Evolutionary conservation across 148 eudicot species (phyloP).

Genomic region (Nyssa sinensis): DNA sequence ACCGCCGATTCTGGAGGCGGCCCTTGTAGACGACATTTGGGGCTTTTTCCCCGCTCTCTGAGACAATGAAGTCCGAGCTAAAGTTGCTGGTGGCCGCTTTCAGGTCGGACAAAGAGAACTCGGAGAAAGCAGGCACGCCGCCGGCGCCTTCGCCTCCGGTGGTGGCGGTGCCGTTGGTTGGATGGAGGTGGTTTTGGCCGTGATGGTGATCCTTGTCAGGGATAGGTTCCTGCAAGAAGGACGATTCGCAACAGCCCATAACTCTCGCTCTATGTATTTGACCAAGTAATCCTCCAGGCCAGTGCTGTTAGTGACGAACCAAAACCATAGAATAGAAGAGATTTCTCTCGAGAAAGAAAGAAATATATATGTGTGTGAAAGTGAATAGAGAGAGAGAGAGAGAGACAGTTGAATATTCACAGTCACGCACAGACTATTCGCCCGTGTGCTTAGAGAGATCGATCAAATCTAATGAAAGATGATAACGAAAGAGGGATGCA

Average conservation of each 20-base stretch:
- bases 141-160: slow-evolving; percentile 16
- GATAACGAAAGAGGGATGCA: neutral
- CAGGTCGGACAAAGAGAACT: slow-evolving; percentile 60
- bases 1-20: slow-evolving; percentile 55
- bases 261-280: slow-evolving; percentile 15
- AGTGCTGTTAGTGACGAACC: neutral
- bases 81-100: slow-evolving; percentile 70
- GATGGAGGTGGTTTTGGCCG: slow-evolving; percentile 13
- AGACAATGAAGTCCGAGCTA: slow-evolving; percentile 66
- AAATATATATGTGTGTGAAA: neutral
- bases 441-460: no score
- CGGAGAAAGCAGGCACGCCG: slow-evolving; percentile 38
- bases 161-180: slow-evolving; percentile 25
- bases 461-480: neutral
- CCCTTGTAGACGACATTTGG: slow-evolving; percentile 79
- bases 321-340: neutral
- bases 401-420: no score
- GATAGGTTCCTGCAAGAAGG: neutral
- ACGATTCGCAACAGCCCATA: slow-evolving; percentile 78
- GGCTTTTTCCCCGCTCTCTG: slow-evolving; percentile 84
- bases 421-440: no score
- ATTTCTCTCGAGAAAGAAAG: neutral
- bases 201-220: slow-evolving; percentile 18
- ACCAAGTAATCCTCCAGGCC: neutral
- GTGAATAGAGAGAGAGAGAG: no score